phyloP scores from a whole-genome alignment of 495 filamentous ascomycete species.

The Penicillium coprophilum region DNA sequence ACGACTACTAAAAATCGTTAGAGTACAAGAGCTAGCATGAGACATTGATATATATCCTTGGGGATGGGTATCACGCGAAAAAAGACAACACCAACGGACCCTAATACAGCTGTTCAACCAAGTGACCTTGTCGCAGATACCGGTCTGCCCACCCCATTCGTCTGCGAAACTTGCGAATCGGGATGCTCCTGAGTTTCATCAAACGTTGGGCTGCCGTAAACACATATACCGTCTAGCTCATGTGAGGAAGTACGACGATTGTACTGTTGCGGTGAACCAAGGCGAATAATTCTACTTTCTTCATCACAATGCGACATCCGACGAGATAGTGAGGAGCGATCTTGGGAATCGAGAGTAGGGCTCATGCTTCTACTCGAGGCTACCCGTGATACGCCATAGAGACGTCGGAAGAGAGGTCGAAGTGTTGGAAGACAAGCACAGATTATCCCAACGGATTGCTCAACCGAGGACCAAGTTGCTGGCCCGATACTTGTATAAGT shows the following conservation, averaged over 20 bases:
- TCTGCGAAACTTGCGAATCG: neutral
- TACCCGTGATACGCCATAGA: constrained; percentile 14
- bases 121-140: constrained; percentile 15
- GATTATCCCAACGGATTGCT: constrained; percentile 50
- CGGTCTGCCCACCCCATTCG: neutral
- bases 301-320: constrained; percentile 2
- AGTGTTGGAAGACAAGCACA: constrained; percentile 52
- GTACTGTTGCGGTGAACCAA: neutral
- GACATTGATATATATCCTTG: neutral
- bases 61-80: neutral
- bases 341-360: neutral
- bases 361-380: neutral
- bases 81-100: neutral
- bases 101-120: neutral
- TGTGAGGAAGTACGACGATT: neutral
- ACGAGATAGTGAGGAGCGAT: neutral
- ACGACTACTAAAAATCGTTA: no score
- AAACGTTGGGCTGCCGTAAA: neutral
- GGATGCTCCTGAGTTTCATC: neutral
- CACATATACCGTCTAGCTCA: neutral
- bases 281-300: constrained; percentile 7
- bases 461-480: constrained; percentile 52
- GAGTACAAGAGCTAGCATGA: no score
- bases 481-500: constrained; percentile 28
- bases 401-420: constrained; percentile 24